A percentile compares a stretch with the other conserved stretches of the same genome.
phyloP scores from a whole-genome alignment of 371 early-diverging fungal genomes.

The Capillidium heterosporum region DNA sequence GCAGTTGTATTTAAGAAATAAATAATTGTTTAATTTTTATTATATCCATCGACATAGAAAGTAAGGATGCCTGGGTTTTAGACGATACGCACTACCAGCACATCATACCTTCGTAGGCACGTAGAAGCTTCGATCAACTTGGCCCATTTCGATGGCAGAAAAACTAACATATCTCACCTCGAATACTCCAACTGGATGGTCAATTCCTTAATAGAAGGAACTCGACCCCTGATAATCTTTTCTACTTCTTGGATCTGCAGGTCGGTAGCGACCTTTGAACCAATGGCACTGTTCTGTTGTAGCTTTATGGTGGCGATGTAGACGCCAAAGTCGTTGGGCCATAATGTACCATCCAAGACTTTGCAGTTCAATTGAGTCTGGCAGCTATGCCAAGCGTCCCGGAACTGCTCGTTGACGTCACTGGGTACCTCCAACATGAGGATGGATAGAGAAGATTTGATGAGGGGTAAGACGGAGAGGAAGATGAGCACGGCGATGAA shows the following conservation, averaged over 20 bases:
- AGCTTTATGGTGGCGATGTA: background rate
- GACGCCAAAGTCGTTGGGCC: conserved; percentile 4
- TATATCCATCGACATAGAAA: no score
- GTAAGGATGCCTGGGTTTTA: no score
- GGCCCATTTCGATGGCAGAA: background rate
- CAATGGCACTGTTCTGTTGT: background rate
- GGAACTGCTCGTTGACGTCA: conserved; percentile 6
- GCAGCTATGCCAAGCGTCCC: background rate
- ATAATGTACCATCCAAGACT: conserved; percentile 3
- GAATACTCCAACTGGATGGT: background rate
- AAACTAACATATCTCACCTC: background rate
- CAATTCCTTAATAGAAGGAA: background rate
- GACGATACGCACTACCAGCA: background rate
- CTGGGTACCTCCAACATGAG: conserved; percentile 35
- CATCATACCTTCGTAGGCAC: background rate
- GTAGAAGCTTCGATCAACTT: no score
- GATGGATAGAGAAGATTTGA: conserved; percentile 40
- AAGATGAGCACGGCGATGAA: conserved; percentile 79
- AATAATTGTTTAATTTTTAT: background rate
- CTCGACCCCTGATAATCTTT: background rate
- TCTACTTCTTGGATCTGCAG: background rate
- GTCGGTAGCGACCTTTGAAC: background rate
- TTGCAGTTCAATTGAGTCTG: background rate
- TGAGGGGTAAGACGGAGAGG: conserved; percentile 65
- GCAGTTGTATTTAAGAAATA: background rate